Base-by-base conservation (phyloP, 352 stramenopile genomes). In the Aphanomyces cochlioides region DNA sequence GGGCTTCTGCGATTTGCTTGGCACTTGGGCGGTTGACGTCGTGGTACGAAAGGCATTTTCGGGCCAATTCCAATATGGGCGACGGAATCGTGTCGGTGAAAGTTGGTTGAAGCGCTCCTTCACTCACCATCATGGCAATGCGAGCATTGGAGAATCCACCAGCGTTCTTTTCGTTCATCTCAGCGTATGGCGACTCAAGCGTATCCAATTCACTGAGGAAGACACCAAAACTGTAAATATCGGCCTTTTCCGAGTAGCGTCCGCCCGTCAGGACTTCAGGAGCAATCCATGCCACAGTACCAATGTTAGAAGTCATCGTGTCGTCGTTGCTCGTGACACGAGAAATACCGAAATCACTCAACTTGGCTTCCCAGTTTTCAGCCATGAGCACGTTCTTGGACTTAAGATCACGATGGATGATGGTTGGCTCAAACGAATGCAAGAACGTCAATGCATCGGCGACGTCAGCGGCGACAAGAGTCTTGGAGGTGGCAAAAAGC, bases 311-410 rank as follows among this genome's bases (percentile, higher is more conserved):
- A 0, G 77, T 82, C 78, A 85, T 84, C 3, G 72, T 79, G 19
- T 74, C 45, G 45, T 84, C 71, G 34, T 76, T 72, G 70, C 56
- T 66, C 43, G 75, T 73, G 10, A 82, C 80, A 0, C 79, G 82
- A 66, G 81, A 85, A 3, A 88, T 75, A 0, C 84, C 83, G 70
- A 93, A 93, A 54, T 90, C 85, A 2, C 75, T 79, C 3, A 93
- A 74, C 63, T 92, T 93, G 36, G 84, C 85, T 0, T 75, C 81
- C 43, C 77, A 79, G 15, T 84, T 75, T 7, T 73, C 77, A 64
- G 85, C 76, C 7, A 93, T 67, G 6, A 91, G 59, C n/a, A 84
- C 72, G 67, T 83, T 86, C 4, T 79, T 71, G 4, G 78, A 84
- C 53, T 80, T 84, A 12, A 87, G 65, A 47, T 87, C 77, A 15